Base-by-base conservation (phyloP, 805 yeast species). In the Saccharomyces jurei region DNA sequence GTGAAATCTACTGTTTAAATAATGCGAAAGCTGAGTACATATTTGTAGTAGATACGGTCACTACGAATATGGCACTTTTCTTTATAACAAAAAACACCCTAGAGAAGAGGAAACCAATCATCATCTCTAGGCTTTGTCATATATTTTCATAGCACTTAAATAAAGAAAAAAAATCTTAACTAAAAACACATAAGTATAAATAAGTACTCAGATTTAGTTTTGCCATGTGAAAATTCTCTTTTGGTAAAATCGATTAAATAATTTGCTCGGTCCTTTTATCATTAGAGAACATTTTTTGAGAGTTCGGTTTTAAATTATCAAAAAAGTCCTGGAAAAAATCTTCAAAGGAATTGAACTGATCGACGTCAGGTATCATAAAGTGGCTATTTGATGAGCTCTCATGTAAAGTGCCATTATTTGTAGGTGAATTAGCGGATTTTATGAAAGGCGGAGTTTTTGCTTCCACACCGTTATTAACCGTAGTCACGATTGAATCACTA, bases 241-340 rank as follows among this genome's bases (percentile, higher is more conserved):
- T 32, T 32, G n/a, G 9, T 32, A n/a, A 14, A n/a, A 2, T 8
- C 21, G 17, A 8, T 36, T 8, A 36, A 36, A 22, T 36, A 1
- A 11, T 36, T 36, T 36, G 44, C 17, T 17, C 25, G 13, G 44
- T 21, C 44, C 17, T 36, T 8, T 17, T 36, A 36, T 36, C 25
- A 11, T 17, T 31, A 5, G 68, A 57, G 55, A 68, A 67, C 55
- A 68, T 64, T 41, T 60, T 60, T 51, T 67, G 71, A 1, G 73
- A 58, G 2, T 64, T 66, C 13, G 74, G 74, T 48, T 69, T 68
- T 48, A 70, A 57, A 51, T 65, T 64, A 25, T 69, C 68, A 57
- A 73, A 75, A 52, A 77, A 74, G 11, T 75, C 82, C 51, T 77
- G 79, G 66, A 81, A 81, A 63, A 81, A 81, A 51, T 81, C 84